Evolutionary conservation across 1,139 yeast species (phyloP), one percentile per base, ranked within the genome.

Genomic region (Taiozyma sp.): DNA sequence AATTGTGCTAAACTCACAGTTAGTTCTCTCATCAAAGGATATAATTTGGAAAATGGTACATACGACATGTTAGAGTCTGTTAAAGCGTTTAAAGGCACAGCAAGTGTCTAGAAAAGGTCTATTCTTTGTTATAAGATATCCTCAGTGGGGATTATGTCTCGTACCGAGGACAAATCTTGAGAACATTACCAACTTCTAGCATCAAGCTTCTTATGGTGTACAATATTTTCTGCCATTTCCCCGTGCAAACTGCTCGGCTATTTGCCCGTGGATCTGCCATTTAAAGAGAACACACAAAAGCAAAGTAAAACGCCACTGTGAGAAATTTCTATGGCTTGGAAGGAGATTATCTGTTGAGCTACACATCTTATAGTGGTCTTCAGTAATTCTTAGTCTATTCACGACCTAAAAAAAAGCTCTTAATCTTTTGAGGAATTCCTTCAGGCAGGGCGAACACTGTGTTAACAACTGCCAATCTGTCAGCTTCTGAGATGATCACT

Each of bases 391-490:
- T 28, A 9, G 34, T 19, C 24, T 38, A 38, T 10, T 38, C 19
- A 19, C 41, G 41, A 9, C 6, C 27, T 28, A 24, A 30, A 36
- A 51, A 51, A 36, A 40, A 51, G 8, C n/a, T 27, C 12, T 46
- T 40, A 22, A 54, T 43, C 42, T 38, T 46, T 39, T 58, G 54
- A 3, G 62, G 56, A 36, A 50, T 40, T 2, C 60, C 61, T 4
- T 24, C 41, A 5, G 92, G 87, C 16, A 87, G 60, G 0, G 87
- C 89, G 66, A 83, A 84, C 0, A 87, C 72, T 0, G 95, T 95
- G 61, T 85, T 79, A 3, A 85, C 69, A 1, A 72, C 64, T 16
- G 51, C 51, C 14, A 77, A 63, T 12, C 54, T 55, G 38, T 67
- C 66, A 53, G 56, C 49, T 10, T 49, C 52, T 7, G 48, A 54